A percentile compares a stretch with the other conserved stretches of the same genome.
Conservation (phyloP, 257 asterid species). For the Paraleonurus japonicus region DNA sequence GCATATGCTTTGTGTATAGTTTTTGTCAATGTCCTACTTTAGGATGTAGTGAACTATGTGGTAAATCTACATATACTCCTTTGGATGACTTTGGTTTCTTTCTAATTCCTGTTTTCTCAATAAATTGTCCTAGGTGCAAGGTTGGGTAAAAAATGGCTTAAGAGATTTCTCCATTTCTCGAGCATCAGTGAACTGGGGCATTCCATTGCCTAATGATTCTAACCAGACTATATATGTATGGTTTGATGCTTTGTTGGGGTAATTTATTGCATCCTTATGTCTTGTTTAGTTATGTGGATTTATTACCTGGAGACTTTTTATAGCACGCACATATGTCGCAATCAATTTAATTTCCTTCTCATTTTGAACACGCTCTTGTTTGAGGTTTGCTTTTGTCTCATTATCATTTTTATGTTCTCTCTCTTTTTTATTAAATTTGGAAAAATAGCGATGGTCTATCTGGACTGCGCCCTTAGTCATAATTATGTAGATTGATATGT, state of each 20-base stretch:
- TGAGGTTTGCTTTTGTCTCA: conserved; percentile 8
- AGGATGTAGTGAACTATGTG: conserved; percentile 1
- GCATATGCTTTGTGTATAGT: neutral
- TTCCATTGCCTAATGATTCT: conserved; percentile 76
- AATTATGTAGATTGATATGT: neutral
- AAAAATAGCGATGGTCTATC: neutral
- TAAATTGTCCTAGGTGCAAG: conserved; percentile 63
- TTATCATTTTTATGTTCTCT: neutral
- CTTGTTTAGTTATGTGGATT: conserved; percentile 12
- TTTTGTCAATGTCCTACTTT: conserved; percentile 1
- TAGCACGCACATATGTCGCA: neutral
- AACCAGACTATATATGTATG: conserved; percentile 94
- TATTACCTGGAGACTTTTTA: conserved; percentile 7
- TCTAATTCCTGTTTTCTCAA: conserved; percentile 5
- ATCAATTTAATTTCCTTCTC: neutral
- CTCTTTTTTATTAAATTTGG: neutral
- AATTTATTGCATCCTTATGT: conserved; percentile 33
- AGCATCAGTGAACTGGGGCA: conserved; percentile 89
- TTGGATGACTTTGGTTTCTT: conserved; percentile 21
- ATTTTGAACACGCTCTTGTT: neutral
- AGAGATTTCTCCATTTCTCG: conserved; percentile 95
- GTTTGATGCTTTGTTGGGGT: conserved; percentile 99
- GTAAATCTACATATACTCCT: neutral
- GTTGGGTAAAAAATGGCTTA: conserved; percentile 94
- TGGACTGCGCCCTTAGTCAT: neutral